Evolutionary conservation across 257 asterid species (phyloP), one percentile per base, ranked within the genome.

Genomic region (Phtheirospermum japonicum): DNA sequence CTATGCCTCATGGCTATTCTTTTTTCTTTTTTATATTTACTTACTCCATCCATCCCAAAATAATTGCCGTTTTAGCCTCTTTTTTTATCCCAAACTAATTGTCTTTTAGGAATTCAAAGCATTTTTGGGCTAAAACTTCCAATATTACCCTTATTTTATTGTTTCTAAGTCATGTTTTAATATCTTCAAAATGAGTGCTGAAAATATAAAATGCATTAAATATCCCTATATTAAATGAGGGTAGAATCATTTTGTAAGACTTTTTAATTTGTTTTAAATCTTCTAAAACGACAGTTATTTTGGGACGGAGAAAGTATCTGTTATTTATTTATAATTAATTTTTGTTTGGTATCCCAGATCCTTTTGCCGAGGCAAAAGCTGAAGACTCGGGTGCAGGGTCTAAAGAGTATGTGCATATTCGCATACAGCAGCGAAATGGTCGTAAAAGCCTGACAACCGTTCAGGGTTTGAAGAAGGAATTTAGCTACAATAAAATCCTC

Each of bases 361-460:
- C 96, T 64, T 87, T 85, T 70, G 87, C 90, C 48, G 96, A 87
- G 72, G 94, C 94, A 71, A 79, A 81, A 70, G 95, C 88, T 73
- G 93, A 79, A 71, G 81, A 82, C 73, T 83, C 95, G 5, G 85
- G 87, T 64, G 90, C 94, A 12, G 95, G 89, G 11, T 48, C 95
- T 10, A 82, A 85, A 64, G 95, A 87, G 33, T 87, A 87, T 75
- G 93, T 87, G 70, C 95, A 87, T 59, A 87, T 87, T 45, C 94
- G 94, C 5, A 69, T 82, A 57, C 95, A 87, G 70, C 95, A 87
- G 76, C 84, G 95, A 13, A 87, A 84, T 72, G 94, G 95, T 73
- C 68, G 95, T 77, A 87, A 87, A 74, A 78, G 95, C 71, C 80
- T 87, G 82, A 87, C 95, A 2, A 87, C 95, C 1, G 93, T 87